A percentile compares a stretch with the other conserved stretches of the same genome.
phyloP scores from a whole-genome alignment of 176 grass and related monocot genomes.

The Cymbopogon citratus region DNA sequence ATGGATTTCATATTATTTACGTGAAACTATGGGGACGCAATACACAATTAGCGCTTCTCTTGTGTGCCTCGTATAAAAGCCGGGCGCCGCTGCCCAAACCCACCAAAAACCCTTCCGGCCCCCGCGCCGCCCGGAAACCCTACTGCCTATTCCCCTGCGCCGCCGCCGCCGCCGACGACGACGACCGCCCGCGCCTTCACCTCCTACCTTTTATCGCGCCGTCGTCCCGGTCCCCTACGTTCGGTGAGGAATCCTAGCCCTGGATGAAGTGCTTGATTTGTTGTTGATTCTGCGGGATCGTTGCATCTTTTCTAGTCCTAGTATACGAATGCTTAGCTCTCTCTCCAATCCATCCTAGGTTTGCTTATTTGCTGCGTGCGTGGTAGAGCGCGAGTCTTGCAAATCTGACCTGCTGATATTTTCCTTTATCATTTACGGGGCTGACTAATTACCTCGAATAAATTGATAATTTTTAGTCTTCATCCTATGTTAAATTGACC shows the following conservation, averaged over 20 bases:
- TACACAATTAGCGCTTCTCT: not conserved
- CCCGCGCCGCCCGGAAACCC: constrained; percentile 27
- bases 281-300: not conserved
- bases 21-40: not conserved
- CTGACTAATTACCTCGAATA: not conserved
- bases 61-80: not conserved
- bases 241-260: not conserved
- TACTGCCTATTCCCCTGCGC: not conserved
- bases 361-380: not conserved
- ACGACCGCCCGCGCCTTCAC: not conserved
- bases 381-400: not conserved
- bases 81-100: not conserved
- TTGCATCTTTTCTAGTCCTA: not conserved
- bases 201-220: not conserved
- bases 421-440: not conserved
- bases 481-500: not conserved
- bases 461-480: not conserved
- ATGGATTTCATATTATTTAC: not conserved
- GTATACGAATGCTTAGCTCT: not conserved
- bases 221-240: not conserved
- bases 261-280: not conserved
- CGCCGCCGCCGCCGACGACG: not conserved
- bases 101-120: not conserved
- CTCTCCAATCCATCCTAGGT: not conserved
- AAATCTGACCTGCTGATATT: not conserved